A percentile compares a stretch with the other conserved stretches of the same genome.
phyloP scores from a whole-genome alignment of 31 red algal genomes.

The Asparagopsis taxiformis region DNA sequence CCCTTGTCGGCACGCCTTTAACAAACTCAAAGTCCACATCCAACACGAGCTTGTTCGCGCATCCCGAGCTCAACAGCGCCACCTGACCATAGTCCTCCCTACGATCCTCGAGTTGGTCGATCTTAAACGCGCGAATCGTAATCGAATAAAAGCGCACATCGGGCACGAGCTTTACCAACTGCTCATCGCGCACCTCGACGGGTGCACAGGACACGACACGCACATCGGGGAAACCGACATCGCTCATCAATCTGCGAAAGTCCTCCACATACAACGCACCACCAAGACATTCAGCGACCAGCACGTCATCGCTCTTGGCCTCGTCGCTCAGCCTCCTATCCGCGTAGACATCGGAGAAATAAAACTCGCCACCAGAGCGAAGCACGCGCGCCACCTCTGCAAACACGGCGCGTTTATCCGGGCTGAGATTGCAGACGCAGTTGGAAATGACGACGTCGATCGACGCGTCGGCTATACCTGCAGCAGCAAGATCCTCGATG shows the following conservation, averaged over 20 bases:
- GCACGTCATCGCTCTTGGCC: slow-evolving; percentile 41
- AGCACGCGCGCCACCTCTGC: slow-evolving; percentile 65
- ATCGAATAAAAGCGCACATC: slow-evolving; percentile 75
- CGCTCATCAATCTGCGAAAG: slow-evolving; percentile 60
- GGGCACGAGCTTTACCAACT: slow-evolving; percentile 43
- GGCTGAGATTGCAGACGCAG: slow-evolving; percentile 88
- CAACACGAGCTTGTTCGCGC: slow-evolving; percentile 31
- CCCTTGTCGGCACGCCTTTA: slow-evolving; percentile 22
- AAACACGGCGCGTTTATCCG: slow-evolving; percentile 81
- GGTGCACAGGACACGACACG: slow-evolving; percentile 67
- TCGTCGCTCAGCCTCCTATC: slow-evolving; percentile 67
- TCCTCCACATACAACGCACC: slow-evolving; percentile 90
- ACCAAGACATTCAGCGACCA: slow-evolving; percentile 85
- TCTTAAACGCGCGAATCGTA: slow-evolving; percentile 84
- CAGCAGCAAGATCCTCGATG: slow-evolving; percentile 74
- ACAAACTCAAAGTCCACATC: slow-evolving; percentile 61
- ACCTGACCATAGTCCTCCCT: slow-evolving; percentile 91
- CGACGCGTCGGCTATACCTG: slow-evolving; percentile 46
- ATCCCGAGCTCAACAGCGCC: slow-evolving; percentile 46
- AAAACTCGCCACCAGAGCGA: slow-evolving; percentile 83
- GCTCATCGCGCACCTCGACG: slow-evolving; percentile 54
- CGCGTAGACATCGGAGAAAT: slow-evolving; percentile 94
- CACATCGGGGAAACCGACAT: slow-evolving; percentile 75
- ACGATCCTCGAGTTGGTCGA: slow-evolving; percentile 51
- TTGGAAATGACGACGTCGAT: slow-evolving; percentile 94